Base-by-base conservation (phyloP, 2,329 filamentous ascomycete species). In the Tolypocladium inflatum region DNA sequence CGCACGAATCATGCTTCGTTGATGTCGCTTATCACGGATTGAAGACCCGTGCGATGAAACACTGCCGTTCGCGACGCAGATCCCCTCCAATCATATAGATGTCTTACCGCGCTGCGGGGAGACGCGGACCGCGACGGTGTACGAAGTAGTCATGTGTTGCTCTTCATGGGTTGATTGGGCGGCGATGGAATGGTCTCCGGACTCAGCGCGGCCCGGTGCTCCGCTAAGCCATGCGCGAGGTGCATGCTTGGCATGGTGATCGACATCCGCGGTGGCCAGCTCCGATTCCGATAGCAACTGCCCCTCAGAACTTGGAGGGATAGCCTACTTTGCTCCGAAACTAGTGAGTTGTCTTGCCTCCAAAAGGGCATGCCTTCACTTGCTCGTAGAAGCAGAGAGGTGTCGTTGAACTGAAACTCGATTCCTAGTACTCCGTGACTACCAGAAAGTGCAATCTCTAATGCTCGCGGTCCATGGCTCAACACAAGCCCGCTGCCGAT, bases 401-500 rank as follows among this genome's bases (percentile, higher is more conserved):
- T 45, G 43, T 17, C 43, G 43, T 48, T 48, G 3, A 21, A 17
- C 15, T 48, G 8, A 17, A 26, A 26, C 17, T 45, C 6, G 43
- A 26, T 48, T 15, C 9, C 13, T 26, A 33, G 30, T 33, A 9
- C 30, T 33, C 30, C 8, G 26, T 11, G 23, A 30, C 4, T 17
- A 4, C 17, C 2, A 4, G 23, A 11, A 50, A 33, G 2, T n/a
- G 35, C 30, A 50, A 26, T 30, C 19, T 30, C 30, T 37, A 37
- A 13, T 21, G 4, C 19, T 21, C 17, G 33, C 2, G 21, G 10
- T 50, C 42, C 10, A 21, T 21, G n/a, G 33, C 45, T 15, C 42
- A 39, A 42, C 64, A 66, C 9, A 65, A 55, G 17, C 33, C 15
- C 17, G 60, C 55, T 11, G 63, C 62, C 43, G 59, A 55, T 19